Conservation (phyloP, 2,329 filamentous ascomycete species). For the Phialemoniopsis sp. region DNA sequence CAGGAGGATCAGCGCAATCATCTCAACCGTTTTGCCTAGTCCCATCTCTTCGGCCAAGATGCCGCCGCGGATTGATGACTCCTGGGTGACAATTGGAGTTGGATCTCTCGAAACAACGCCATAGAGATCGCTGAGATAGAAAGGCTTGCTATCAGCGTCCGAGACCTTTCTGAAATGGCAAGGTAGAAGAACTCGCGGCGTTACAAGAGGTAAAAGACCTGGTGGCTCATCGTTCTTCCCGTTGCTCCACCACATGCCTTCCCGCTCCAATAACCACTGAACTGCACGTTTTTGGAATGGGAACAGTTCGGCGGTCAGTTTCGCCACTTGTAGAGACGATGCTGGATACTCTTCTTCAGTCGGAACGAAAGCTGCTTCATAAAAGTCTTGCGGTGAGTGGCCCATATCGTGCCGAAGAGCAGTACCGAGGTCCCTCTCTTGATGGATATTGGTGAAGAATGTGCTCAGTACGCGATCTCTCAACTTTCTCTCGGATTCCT, state of each 20-base stretch:
- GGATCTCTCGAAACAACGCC: conserved; percentile 52
- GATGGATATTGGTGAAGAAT: conserved; percentile 9
- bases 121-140: conserved; percentile 53
- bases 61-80: conserved; percentile 48
- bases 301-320: conserved; percentile 51
- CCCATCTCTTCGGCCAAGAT: conserved; percentile 82
- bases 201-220: conserved; percentile 17
- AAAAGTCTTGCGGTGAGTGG: conserved; percentile 55
- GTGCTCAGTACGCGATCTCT: conserved; percentile 8
- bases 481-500: not conserved
- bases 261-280: conserved; percentile 64
- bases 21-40: conserved; percentile 74
- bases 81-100: conserved; percentile 32
- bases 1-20: conserved; percentile 65
- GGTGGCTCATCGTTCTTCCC: conserved; percentile 3
- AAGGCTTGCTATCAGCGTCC: conserved; percentile 38
- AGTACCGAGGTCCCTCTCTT: not conserved
- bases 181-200: conserved; percentile 17
- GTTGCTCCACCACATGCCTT: conserved; percentile 51
- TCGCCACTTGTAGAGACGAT: conserved; percentile 33
- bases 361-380: conserved; percentile 64
- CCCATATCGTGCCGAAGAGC: conserved; percentile 15
- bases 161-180: conserved; percentile 36
- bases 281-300: conserved; percentile 70
- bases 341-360: conserved; percentile 31